Percentiles rank a stretch among this genome's conserved stretches.
phyloP scores from a whole-genome alignment of 2,329 filamentous ascomycete genomes.

The Didymella keratinophila region DNA sequence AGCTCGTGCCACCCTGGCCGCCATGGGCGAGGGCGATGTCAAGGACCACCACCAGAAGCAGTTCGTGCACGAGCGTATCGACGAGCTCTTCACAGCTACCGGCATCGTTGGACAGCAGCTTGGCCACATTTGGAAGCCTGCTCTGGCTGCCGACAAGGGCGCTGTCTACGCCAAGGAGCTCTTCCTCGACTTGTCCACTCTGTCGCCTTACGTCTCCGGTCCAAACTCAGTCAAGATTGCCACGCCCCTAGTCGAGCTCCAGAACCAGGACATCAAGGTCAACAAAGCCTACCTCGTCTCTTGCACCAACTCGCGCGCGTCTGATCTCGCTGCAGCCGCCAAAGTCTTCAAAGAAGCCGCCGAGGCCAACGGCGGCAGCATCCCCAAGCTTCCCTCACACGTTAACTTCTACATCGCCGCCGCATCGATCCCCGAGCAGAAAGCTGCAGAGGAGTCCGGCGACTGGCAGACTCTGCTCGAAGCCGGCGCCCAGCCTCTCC shows the following conservation, averaged over 20 bases:
- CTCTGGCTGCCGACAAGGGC: conserved; percentile 73
- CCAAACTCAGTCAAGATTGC: conserved; percentile 92
- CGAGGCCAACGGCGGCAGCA: conserved; percentile 63
- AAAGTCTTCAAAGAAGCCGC: conserved; percentile 84
- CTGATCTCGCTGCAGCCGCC: conserved; percentile 82
- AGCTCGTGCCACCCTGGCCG: conserved; percentile 75
- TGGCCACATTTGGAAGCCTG: conserved; percentile 60
- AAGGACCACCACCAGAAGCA: conserved; percentile 61
- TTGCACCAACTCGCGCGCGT: conserved; percentile 86
- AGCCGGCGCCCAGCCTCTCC: conserved; percentile 76
- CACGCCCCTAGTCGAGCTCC: conserved; percentile 77
- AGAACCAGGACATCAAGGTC: conserved; percentile 75
- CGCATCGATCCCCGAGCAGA: conserved; percentile 80
- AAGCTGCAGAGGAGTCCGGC: conserved; percentile 77
- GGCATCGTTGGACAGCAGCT: conserved; percentile 47
- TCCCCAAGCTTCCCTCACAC: conserved; percentile 74
- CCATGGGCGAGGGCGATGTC: conserved; percentile 63
- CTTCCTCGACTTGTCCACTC: conserved; percentile 80
- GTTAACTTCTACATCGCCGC: conserved; percentile 92
- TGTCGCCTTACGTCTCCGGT: conserved; percentile 84
- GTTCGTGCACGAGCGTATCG: conserved; percentile 76
- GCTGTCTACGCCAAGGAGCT: conserved; percentile 85
- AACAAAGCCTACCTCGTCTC: conserved; percentile 88
- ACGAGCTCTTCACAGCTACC: conserved; percentile 68
- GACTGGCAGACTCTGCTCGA: conserved; percentile 86